phyloP scores from a whole-genome alignment of 306 rosid genomes.

The Elaeagnus macrophylla region DNA sequence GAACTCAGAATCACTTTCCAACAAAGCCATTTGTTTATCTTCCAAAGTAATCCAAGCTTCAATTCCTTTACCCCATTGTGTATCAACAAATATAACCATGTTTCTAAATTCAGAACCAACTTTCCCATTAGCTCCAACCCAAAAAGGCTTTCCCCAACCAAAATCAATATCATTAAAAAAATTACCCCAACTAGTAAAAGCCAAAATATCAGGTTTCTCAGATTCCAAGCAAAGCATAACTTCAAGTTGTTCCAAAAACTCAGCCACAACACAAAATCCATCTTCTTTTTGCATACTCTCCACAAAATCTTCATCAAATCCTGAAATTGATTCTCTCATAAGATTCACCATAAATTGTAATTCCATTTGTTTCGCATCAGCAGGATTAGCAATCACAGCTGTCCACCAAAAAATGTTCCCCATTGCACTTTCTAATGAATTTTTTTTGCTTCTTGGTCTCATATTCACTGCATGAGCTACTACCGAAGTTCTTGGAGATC shows the following conservation, averaged over 20 bases:
- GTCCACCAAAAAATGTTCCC: conserved; percentile 31
- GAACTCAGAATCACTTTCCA: conserved; percentile 34
- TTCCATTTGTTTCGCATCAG: not conserved
- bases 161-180: conserved; percentile 36
- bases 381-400: conserved; percentile 1
- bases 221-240: conserved; percentile 4
- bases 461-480: conserved; percentile 33
- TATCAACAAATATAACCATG: conserved; percentile 26
- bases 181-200: conserved; percentile 38
- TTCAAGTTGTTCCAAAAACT: conserved; percentile 21
- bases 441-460: conserved; percentile 27
- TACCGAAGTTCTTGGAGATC: conserved; percentile 12
- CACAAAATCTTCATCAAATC: conserved; percentile 2
- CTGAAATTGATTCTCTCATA: not conserved
- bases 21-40: conserved; percentile 13
- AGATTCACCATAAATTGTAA: conserved; percentile 4
- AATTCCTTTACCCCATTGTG: conserved; percentile 18
- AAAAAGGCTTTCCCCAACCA: conserved; percentile 50
- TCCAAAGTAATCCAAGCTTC: conserved; percentile 50
- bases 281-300: conserved; percentile 23
- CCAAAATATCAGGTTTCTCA: conserved; percentile 12
- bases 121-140: conserved; percentile 44
- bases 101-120: conserved; percentile 29
- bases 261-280: conserved; percentile 16
- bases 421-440: conserved; percentile 13